Percentiles rank a stretch among this genome's conserved stretches.
Evolutionary conservation across 495 filamentous ascomycete genomes (phyloP).

Genomic region (Cryomyces minteri): DNA sequence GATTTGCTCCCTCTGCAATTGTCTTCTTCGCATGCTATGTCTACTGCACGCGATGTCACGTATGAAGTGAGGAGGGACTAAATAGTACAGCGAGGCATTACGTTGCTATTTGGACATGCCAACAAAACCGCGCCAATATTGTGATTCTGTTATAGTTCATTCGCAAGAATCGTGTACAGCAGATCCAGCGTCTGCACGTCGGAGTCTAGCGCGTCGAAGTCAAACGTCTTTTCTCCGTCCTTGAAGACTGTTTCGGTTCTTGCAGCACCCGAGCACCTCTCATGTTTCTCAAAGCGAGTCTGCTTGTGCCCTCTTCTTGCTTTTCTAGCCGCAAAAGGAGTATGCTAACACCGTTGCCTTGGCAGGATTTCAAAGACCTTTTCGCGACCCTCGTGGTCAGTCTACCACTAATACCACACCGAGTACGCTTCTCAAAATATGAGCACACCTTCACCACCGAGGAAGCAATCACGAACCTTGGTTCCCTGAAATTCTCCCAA

Average conservation of each 20-base stretch:
- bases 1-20: no score
- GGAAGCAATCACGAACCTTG: slow-evolving; percentile 96
- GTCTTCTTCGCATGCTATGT: background rate
- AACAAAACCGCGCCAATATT: background rate
- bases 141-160: background rate
- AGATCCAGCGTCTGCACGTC: no score
- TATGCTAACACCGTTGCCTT: background rate
- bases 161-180: no score
- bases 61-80: background rate
- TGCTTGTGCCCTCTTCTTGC: background rate
- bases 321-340: background rate
- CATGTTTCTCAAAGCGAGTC: background rate
- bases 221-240: no score
- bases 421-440: slow-evolving; percentile 74
- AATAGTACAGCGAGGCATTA: background rate
- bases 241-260: background rate
- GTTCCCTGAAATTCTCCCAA: slow-evolving; percentile 95
- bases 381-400: slow-evolving; percentile 97
- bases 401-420: slow-evolving; percentile 73
- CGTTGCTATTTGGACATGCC: background rate
- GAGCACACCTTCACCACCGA: slow-evolving; percentile 95
- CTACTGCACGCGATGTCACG: background rate
- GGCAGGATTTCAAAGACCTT: slow-evolving; percentile 88
- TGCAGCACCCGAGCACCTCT: background rate
- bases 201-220: no score